Base-by-base conservation (phyloP, 495 filamentous ascomycete species). In the Emericellopsis terricola region DNA sequence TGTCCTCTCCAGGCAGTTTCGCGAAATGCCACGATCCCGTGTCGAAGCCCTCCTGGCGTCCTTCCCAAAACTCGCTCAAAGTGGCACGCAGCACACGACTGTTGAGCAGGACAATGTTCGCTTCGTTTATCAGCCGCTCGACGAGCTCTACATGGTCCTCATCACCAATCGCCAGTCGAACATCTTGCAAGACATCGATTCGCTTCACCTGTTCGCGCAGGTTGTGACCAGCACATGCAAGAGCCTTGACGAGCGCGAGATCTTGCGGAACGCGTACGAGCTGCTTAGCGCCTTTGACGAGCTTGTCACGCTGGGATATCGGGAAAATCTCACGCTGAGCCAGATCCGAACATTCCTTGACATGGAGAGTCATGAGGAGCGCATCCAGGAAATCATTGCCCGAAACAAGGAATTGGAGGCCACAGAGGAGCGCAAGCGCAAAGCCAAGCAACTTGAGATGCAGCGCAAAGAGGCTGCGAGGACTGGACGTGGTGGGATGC, bases 101-200 rank as follows among this genome's bases (percentile, higher is more conserved):
- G 84, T 94, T 34, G 89, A 97, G 56, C 87, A 94, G 53, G 89
- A 97, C 64, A 94, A 93, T 68, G 89, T 97, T 44, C 89, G 89
- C 53, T 97, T 93, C 51, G 89, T 96, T 33, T 97, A 97, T 64
- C 89, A 97, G 56, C 89, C 91, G 39, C 69, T 97, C 35, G 91
- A 97, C 57, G 91, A 96, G 63, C 73, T 97, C 39, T 97, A 96
- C 68, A 94, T 97, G 71, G 86, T 97, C 35, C 76, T 97, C 41
- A 96, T 97, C 56, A 97, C 91, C 60, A 96, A 96, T 65, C 82
- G 83, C 38, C 87, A 96, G 68, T 93, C 84, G 46, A 97, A 97
- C 62, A 97, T 96, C 44, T 70, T 97, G 19, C 89, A 97, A 61
- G 89, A 97, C 50, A 97, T 97, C 48, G 86, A 96, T 57, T 93